These are phyloP conservation scores for Lactifluus rugatus DNA, from an alignment of 768 basidiomycete genomes.

Conservation along the genomic window DNA sequence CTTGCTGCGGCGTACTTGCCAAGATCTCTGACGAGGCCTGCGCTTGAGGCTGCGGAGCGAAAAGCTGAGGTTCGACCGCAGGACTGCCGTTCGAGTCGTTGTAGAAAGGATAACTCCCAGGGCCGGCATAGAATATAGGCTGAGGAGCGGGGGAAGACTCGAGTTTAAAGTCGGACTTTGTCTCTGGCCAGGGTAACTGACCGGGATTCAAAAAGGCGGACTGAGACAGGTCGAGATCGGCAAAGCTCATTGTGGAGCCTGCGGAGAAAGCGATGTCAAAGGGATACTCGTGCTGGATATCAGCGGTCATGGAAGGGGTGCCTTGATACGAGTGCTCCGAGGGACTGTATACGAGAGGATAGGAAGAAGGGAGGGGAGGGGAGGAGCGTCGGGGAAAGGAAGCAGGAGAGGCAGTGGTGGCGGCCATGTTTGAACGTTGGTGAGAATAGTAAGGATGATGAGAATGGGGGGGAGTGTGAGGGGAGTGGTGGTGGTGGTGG, in stretches of 20 bases:
- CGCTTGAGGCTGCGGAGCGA: background rate
- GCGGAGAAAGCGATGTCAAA: conserved; percentile 10
- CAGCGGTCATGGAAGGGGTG: background rate
- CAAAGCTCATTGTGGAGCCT: background rate
- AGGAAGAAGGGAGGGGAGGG: conserved; percentile 6
- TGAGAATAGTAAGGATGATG: background rate
- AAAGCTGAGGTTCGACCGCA: conserved; percentile 8
- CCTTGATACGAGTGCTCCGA: conserved; percentile 8
- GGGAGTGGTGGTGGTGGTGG: background rate
- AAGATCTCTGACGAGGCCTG: conserved; percentile 1
- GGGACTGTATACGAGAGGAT: conserved; percentile 9
- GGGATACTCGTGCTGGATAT: conserved; percentile 14
- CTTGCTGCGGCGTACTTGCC: conserved; percentile 4
- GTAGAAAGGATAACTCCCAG: conserved; percentile 12
- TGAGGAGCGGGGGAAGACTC: background rate
- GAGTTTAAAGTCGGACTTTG: conserved; percentile 11
- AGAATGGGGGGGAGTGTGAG: conserved; percentile 8
- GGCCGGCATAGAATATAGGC: conserved; percentile 4
- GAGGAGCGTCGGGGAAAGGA: background rate
- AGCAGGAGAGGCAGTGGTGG: background rate
- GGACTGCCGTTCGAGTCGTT: conserved; percentile 5
- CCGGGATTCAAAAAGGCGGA: conserved; percentile 10
- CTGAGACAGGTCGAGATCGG: conserved; percentile 11
- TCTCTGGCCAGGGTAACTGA: conserved; percentile 13
- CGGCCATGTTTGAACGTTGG: conserved; percentile 2